A percentile compares a stretch with the other conserved stretches of the same genome.
Conservation (phyloP, 257 asterid genomes). For the Pogostemon cablin region DNA sequence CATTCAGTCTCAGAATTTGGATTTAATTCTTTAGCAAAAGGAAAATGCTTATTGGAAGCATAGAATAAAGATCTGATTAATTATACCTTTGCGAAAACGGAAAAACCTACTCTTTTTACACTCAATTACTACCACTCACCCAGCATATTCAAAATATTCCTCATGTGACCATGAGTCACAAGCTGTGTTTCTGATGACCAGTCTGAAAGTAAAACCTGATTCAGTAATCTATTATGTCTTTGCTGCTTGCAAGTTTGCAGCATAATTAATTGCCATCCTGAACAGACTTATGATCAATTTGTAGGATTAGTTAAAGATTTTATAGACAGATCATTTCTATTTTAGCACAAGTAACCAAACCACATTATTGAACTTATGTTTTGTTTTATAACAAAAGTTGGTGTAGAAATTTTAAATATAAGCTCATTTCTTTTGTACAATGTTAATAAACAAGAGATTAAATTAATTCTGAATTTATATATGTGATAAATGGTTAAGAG, state of each 20-base stretch:
- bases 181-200: constrained; percentile 6
- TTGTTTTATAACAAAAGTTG: not conserved
- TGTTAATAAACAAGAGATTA: constrained; percentile 5
- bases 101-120: not conserved
- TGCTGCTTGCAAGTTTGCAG: not conserved
- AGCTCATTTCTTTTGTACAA: not conserved
- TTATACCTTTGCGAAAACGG: not conserved
- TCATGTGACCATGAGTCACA: not conserved
- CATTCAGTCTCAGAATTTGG: not conserved
- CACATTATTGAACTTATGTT: not conserved
- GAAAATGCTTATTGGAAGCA: not conserved
- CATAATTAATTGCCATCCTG: constrained; percentile 6
- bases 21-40: not conserved
- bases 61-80: not conserved
- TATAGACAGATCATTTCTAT: constrained; percentile 8
- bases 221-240: not conserved
- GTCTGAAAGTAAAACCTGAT: constrained; percentile 6
- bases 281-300: constrained; percentile 15
- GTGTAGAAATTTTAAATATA: constrained; percentile 7
- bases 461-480: not conserved
- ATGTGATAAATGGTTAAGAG: constrained; percentile 9
- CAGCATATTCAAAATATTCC: not conserved
- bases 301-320: not conserved
- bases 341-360: not conserved
- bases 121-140: not conserved